phyloP scores from a whole-genome alignment of 805 yeast species.

The Wickerhamia fluorescens region DNA sequence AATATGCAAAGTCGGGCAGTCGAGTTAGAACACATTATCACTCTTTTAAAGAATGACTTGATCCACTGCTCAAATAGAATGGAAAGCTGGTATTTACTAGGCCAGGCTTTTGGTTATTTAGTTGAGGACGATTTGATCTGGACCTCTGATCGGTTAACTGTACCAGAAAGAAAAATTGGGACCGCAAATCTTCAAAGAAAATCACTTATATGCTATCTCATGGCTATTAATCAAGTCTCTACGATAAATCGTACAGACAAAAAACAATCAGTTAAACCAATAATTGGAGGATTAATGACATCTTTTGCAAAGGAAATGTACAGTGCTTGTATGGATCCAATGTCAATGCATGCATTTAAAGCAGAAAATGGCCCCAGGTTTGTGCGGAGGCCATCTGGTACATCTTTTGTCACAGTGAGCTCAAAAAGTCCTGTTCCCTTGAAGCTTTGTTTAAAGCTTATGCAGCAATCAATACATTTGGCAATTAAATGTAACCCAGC shows the following conservation, averaged over 20 bases:
- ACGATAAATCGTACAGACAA: background rate
- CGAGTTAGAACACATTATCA: slow-evolving; percentile 70
- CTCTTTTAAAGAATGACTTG: slow-evolving; percentile 60
- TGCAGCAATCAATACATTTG: slow-evolving; percentile 37
- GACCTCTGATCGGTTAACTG: slow-evolving; percentile 77
- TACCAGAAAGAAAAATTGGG: slow-evolving; percentile 48
- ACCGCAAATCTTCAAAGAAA: slow-evolving; percentile 64
- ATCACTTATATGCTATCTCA: slow-evolving; percentile 63
- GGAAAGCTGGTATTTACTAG: slow-evolving; percentile 84
- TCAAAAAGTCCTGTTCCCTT: slow-evolving; percentile 14
- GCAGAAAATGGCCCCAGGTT: slow-evolving; percentile 32
- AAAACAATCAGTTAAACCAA: slow-evolving; percentile 16
- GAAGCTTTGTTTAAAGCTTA: slow-evolving; percentile 28
- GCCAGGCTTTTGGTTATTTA: slow-evolving; percentile 67
- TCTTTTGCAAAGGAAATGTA: slow-evolving; percentile 54
- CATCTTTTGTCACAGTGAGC: slow-evolving; percentile 18
- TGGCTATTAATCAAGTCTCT: slow-evolving; percentile 50
- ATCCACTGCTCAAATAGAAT: slow-evolving; percentile 57
- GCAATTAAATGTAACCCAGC: slow-evolving; percentile 38
- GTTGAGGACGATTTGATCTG: slow-evolving; percentile 90
- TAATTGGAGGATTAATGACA: slow-evolving; percentile 42
- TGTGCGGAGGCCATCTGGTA: slow-evolving; percentile 16
- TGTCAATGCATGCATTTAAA: slow-evolving; percentile 54
- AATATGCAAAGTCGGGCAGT: slow-evolving; percentile 75
- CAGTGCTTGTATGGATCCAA: slow-evolving; percentile 53